Percentiles rank a stretch among this genome's conserved stretches.
phyloP scores from a whole-genome alignment of 148 eudicot genomes.

The Heliosperma pusillum region DNA sequence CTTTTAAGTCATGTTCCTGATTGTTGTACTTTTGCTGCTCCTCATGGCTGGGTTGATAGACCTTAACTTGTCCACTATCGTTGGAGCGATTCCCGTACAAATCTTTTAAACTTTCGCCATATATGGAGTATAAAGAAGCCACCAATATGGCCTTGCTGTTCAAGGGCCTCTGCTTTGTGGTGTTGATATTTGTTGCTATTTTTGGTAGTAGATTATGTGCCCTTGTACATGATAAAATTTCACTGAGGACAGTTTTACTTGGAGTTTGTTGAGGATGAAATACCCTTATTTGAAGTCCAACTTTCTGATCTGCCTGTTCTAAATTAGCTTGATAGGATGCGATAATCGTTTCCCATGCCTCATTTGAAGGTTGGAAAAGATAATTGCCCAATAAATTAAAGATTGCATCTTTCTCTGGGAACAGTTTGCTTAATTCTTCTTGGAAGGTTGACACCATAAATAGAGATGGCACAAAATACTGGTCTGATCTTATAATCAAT shows the following conservation, averaged over 20 bases:
- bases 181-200: too few species aligned
- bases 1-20: neutral
- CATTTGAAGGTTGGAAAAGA: too few species aligned
- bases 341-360: too few species aligned
- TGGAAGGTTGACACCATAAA: too few species aligned
- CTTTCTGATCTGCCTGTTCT: neutral
- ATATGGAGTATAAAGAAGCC: neutral
- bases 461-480: too few species aligned
- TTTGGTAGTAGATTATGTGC: neutral
- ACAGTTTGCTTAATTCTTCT: too few species aligned
- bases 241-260: neutral
- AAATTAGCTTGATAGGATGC: too few species aligned
- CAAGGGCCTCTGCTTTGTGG: too few species aligned
- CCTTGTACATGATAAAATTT: neutral
- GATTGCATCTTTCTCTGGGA: too few species aligned
- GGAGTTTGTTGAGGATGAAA: too few species aligned
- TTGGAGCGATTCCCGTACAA: neutral
- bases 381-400: too few species aligned
- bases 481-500: too few species aligned
- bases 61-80: neutral
- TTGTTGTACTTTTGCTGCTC: neutral
- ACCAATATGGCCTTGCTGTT: neutral
- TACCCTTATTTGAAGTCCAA: neutral
- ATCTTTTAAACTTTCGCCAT: neutral
- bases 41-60: neutral